A percentile compares a stretch with the other conserved stretches of the same genome.
phyloP scores from a whole-genome alignment of 345 rosid genomes.

The Euphorbia peplus region DNA sequence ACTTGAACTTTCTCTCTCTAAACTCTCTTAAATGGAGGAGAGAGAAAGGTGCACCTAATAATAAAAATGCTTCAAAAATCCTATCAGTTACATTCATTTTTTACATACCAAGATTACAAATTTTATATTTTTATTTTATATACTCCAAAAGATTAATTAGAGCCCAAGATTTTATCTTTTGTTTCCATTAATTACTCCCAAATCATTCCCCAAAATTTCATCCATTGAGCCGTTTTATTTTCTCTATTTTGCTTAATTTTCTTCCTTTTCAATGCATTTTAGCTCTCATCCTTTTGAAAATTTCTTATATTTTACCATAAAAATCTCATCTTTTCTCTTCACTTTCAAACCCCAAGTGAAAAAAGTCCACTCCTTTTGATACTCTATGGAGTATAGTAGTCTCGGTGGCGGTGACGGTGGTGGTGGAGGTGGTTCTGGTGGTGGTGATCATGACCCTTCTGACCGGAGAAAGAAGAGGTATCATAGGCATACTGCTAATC shows the following conservation, averaged over 20 bases:
- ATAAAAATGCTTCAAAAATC: not conserved
- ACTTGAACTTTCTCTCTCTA: not conserved
- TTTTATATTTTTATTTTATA: too few species aligned
- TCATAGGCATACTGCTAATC: constrained; percentile 94
- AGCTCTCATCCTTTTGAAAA: not conserved
- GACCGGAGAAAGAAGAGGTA: constrained; percentile 85
- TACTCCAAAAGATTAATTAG: constrained; percentile 8
- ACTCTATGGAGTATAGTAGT: constrained; percentile 51
- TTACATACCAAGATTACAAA: too few species aligned
- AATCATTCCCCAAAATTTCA: constrained; percentile 37
- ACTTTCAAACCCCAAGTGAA: not conserved
- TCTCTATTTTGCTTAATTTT: not conserved
- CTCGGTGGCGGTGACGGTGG: constrained; percentile 48
- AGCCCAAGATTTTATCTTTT: constrained; percentile 8
- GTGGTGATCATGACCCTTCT: constrained; percentile 70
- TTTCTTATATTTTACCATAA: not conserved
- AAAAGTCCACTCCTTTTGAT: too few species aligned
- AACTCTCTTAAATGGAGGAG: not conserved
- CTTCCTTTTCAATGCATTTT: constrained; percentile 10
- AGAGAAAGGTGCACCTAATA: not conserved
- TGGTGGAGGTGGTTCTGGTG: constrained; percentile 35
- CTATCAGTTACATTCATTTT: constrained; percentile 12
- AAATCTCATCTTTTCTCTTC: not conserved
- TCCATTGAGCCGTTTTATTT: constrained; percentile 22
- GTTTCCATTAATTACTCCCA: constrained; percentile 13